Evolutionary conservation across 208 protist species (phyloP), one percentile per base, ranked within the genome.

Genomic region (Endotrypanum monterogeii): DNA sequence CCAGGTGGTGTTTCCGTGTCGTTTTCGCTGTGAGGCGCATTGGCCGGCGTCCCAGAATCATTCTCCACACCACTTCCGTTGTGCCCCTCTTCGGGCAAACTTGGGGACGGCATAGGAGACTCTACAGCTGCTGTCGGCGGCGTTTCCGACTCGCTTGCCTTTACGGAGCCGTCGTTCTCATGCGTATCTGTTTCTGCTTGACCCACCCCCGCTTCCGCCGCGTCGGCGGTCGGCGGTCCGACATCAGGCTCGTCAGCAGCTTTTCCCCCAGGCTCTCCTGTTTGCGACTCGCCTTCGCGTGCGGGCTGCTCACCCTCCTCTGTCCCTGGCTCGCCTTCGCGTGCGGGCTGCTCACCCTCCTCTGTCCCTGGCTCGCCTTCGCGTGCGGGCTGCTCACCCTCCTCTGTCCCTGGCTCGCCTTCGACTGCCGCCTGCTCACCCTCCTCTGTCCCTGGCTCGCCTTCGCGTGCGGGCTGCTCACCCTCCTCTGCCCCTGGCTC

Each of bases 161-260:
- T 25, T 52, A 25, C 62, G 1, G 69, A 28, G 4, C 25, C 55
- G 37, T 62, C 62, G 16, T 67, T 23, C 37, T 73, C 74, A 50
- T 57, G 16, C 8, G 56, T 35, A 28, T 61, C 58, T 3, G 23
- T 37, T 20, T 67, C 54, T 39, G 9, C 35, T 7, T 67, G 60
- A n/a, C 52, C 51, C 50, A 28, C 57, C 41, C 70, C 65, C 37
- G 37, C 57, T 30, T 76, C 65, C 37, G 55, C 71, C 60, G 25
- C 67, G n/a, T 25, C 58, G 30, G 69, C 41, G 41, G 54, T 30
- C 25, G 50, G 39, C 11, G 57, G 35, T 44, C 30, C 41, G 32
- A 37, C 23, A 35, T 1, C 25, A 35, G 35, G 18, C 58, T 50
- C 54, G 20, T 72, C 35, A 37, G 67, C 35, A 37, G 1, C 65